These are phyloP conservation scores for Chrysanthemum lavandulifolium DNA, from an alignment of 129 eudicot species.

Conservation along the genomic window DNA sequence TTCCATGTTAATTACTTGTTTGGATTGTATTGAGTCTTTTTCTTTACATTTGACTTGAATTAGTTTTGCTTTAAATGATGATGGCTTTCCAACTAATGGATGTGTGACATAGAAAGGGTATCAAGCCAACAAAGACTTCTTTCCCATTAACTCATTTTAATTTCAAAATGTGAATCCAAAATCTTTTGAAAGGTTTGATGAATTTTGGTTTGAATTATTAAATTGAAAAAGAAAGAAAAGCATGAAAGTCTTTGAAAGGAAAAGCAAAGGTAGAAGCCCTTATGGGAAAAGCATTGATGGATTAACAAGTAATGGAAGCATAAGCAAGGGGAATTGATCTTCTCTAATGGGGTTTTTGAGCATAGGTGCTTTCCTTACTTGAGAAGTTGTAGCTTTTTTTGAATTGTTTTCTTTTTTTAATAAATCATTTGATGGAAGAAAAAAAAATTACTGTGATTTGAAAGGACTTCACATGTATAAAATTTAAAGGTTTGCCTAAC, in stretches of 20 bases:
- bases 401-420: conserved; percentile 3
- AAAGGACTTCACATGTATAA: too few species aligned
- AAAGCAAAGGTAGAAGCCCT: conserved; percentile 36
- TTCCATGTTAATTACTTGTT: conserved; percentile 5
- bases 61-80: conserved; percentile 16
- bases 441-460: too few species aligned
- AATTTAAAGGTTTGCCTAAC: too few species aligned
- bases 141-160: conserved; percentile 27
- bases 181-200: conserved; percentile 32
- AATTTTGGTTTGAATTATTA: conserved; percentile 18
- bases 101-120: conserved; percentile 41
- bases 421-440: conserved; percentile 16
- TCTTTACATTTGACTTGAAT: conserved; percentile 28
- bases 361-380: conserved; percentile 67
- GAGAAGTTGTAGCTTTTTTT: conserved; percentile 65
- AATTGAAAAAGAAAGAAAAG: conserved; percentile 22
- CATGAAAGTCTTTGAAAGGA: conserved; percentile 24
- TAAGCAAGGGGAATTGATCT: conserved; percentile 33
- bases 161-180: conserved; percentile 15
- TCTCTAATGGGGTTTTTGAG: conserved; percentile 30
- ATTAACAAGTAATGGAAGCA: conserved; percentile 35
- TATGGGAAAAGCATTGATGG: conserved; percentile 25
- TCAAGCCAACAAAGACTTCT: conserved; percentile 42
- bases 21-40: conserved; percentile 15
- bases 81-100: conserved; percentile 38